A percentile compares a stretch with the other conserved stretches of the same genome.
Conservation (phyloP, 2,329 filamentous ascomycete genomes). For the Verticillium longisporum region DNA sequence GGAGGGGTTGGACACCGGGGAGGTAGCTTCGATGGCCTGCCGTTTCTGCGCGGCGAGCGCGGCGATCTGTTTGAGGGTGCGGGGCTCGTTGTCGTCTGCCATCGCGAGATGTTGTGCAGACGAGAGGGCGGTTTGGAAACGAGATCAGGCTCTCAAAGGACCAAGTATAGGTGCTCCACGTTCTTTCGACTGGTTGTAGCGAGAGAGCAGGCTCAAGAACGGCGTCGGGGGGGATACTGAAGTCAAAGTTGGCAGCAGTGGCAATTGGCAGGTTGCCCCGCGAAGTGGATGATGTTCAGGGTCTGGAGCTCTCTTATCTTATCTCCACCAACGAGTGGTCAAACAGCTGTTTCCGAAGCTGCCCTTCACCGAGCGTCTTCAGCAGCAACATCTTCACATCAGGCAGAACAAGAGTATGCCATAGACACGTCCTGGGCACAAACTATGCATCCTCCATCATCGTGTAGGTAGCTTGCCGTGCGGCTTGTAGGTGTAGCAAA, state of each 20-base stretch:
- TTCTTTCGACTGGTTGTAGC: not conserved
- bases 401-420: not conserved
- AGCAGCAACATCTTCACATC: not conserved
- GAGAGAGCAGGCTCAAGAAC: not conserved
- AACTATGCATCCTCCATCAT: not conserved
- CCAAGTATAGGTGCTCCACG: too few relatives aligned
- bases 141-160: too few relatives aligned
- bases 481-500: not conserved
- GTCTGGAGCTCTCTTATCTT: slow-evolving; percentile 9
- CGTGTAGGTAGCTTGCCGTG: not conserved
- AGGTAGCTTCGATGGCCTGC: slow-evolving; percentile 57
- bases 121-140: not conserved
- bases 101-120: slow-evolving; percentile 11
- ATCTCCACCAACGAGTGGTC: slow-evolving; percentile 1
- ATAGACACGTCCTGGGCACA: too few relatives aligned
- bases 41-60: slow-evolving; percentile 44
- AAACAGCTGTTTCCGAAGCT: not conserved
- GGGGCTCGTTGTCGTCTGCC: slow-evolving; percentile 33
- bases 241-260: not conserved
- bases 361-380: not conserved
- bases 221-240: not conserved
- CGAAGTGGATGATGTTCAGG: not conserved
- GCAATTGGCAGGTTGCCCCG: not conserved
- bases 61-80: slow-evolving; percentile 43
- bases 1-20: slow-evolving; percentile 29